Conservation (phyloP, 345 rosid genomes). For the Populus pruinosa region DNA sequence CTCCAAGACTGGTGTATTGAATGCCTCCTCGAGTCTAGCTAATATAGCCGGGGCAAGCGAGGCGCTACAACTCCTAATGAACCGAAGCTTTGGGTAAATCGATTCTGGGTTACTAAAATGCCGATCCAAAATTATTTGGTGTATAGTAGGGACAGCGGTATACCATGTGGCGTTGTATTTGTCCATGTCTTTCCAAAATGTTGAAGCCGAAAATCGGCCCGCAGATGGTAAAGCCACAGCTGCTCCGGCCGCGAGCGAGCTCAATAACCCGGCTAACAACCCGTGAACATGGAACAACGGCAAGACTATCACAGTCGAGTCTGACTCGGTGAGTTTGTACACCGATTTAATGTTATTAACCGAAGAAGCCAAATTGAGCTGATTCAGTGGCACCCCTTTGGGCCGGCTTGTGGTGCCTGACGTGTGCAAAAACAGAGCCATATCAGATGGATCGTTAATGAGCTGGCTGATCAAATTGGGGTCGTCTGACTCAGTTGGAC, state of each 20-base stretch:
- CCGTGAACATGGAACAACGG: conserved; percentile 92
- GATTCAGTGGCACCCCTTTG: conserved; percentile 71
- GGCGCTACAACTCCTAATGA: conserved; percentile 86
- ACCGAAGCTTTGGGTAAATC: conserved; percentile 64
- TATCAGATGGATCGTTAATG: conserved; percentile 56
- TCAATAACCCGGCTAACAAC: conserved; percentile 62
- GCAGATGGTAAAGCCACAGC: conserved; percentile 74
- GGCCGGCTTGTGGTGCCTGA: conserved; percentile 86
- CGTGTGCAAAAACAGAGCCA: conserved; percentile 64
- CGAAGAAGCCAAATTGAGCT: conserved; percentile 59
- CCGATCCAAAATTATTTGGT: conserved; percentile 82
- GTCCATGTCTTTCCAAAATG: conserved; percentile 77
- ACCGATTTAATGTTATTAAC: conserved; percentile 61
- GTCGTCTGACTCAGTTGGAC: not conserved
- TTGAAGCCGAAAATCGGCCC: conserved; percentile 78
- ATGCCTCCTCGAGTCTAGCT: conserved; percentile 70
- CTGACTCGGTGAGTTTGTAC: conserved; percentile 61
- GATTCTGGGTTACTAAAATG: conserved; percentile 53
- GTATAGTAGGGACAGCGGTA: conserved; percentile 87
- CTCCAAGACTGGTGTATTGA: conserved; percentile 77
- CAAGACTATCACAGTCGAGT: conserved; percentile 74
- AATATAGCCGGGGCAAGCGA: conserved; percentile 73
- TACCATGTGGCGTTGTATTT: conserved; percentile 77
- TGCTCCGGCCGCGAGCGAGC: conserved; percentile 75
- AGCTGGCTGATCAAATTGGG: conserved; percentile 1